Base-by-base conservation (phyloP, 306 rosid genomes). In the Comarum palustre region DNA sequence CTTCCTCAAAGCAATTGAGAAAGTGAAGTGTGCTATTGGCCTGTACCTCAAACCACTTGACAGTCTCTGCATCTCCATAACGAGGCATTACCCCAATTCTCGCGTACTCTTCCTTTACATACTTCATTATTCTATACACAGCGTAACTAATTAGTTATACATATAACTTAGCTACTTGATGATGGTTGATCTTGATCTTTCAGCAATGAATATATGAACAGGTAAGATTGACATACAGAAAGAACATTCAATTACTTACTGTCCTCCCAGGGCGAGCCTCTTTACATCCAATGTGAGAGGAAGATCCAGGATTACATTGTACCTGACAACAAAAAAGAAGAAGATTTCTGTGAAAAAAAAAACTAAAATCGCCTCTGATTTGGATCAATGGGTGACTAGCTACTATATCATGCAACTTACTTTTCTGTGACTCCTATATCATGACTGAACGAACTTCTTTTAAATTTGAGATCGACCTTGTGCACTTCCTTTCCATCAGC, bases 31-130 rank as follows among this genome's bases (percentile, higher is more conserved):
- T 83, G 82, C 89, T 84, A 67, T 75, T 83, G 47, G 87, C 84
- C 73, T 84, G 77, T 50, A 89, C 93, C 0, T 75, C 58, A 82
- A 92, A 89, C 97, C 97, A 92, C 47, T 71, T 69, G 77, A 89
- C 68, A 60, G 92, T 83, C 71, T 72, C 66, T 22, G 88, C 84
- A 78, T 86, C 77, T 42, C 96, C 93, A 77, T 78, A 87, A 54
- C 85, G 97, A 66, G 92, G 93, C 92, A 92, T 89, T 7, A 92
- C 79, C 7, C 92, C 97, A 45, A 92, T 89, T 68, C 86, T 89
- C 3, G 96, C 85, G 22, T 82, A 83, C 31, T 69, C 90, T 36
- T 86, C 78, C 58, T 77, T 84, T 0, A 68, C 45, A 68, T 85
- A 90, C 87, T 82, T 77, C 32, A 87, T 59, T 59, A 87, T 67